Evolutionary conservation across 2,329 filamentous ascomycete genomes (phyloP), one percentile per base, ranked within the genome.

Genomic region (Fusarium tupiense): DNA sequence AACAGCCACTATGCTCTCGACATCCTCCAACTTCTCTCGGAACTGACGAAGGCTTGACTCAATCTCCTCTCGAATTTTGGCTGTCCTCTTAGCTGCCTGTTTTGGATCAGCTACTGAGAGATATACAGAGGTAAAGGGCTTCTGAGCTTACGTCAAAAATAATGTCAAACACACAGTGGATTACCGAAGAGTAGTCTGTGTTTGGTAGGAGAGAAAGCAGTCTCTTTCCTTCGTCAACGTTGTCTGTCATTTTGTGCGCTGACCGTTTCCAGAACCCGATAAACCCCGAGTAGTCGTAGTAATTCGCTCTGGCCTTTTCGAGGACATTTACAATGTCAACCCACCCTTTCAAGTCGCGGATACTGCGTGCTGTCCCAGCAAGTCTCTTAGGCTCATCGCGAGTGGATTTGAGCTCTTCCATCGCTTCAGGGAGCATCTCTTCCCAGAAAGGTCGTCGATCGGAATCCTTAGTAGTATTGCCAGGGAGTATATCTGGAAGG

Each of bases 381-480:
- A 59, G 41, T 11, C 33, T 59, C 10, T 22, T 14, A 4, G 56
- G 56, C 3, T 59, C n/a, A 11, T 47, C 56, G 3, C 41, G 41
- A 12, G 10, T 47, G 1, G 14, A 37, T 12, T 26, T 26, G 9
- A 59, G 56, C 19, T n/a, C 41, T 10, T 37, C 5, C 31, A 59
- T 59, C 3, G 41, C 56, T 8, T 47, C 29, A 19, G 41, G 31
- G 1, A 59, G 31, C 56, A 47, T 47, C 24, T 59, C 56, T 9
- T 59, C 41, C 56, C 56, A 59, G 6, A 59, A 59, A 0, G 56
- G 41, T 14, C n/a, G 14, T 6, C 19, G 24, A 4, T 9, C 10
- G 1, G 41, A 19, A 9, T 22, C 7, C 4, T 20, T 3, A 1
- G 3, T 4, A 5, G 5, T 6, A 3, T 19, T 0, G 2, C 16